Conservation (phyloP, 1,284 basidiomycete genomes). For the Sanguinoderma infundibulare region DNA sequence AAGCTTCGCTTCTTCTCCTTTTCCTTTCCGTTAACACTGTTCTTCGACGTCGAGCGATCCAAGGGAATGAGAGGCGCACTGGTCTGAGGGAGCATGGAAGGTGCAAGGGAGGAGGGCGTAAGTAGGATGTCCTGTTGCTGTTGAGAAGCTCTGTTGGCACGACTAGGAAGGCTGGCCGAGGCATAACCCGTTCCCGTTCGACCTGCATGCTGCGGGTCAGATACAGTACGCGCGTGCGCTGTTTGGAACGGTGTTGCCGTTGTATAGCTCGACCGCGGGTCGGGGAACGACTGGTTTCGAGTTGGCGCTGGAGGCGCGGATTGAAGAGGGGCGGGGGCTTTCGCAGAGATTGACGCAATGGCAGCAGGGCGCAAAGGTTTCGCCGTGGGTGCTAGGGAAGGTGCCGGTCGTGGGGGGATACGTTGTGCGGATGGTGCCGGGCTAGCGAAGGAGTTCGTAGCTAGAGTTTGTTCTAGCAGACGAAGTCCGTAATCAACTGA, state of each 20-base stretch:
- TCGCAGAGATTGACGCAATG: conserved; percentile 24
- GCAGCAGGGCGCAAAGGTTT: conserved; percentile 15
- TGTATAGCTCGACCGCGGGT: conserved; percentile 8
- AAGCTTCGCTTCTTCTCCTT: conserved; percentile 41
- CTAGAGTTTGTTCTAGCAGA: conserved; percentile 12
- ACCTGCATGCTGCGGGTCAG: conserved; percentile 31
- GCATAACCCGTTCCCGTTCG: conserved; percentile 5
- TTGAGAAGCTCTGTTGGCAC: conserved; percentile 24
- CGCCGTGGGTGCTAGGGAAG: conserved; percentile 31
- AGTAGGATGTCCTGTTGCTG: conserved; percentile 32
- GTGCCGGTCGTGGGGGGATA: conserved; percentile 31
- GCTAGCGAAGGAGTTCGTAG: conserved; percentile 7
- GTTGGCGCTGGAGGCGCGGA: conserved; percentile 26
- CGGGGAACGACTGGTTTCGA: conserved; percentile 29
- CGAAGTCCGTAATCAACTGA: conserved; percentile 21
- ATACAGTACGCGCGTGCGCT: conserved; percentile 31
- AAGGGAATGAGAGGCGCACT: conserved; percentile 11
- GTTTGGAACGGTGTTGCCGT: conserved; percentile 12
- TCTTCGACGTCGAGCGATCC: conserved; percentile 27
- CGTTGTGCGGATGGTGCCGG: conserved; percentile 17
- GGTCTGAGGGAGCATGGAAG: conserved; percentile 30
- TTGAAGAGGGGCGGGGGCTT: conserved; percentile 19
- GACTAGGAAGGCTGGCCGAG: conserved; percentile 16
- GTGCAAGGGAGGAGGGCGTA: conserved; percentile 37
- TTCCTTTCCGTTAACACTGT: conserved; percentile 26